Base-by-base conservation (phyloP, 2,329 filamentous ascomycete genomes). In the Fusarium chlamydosporum region DNA sequence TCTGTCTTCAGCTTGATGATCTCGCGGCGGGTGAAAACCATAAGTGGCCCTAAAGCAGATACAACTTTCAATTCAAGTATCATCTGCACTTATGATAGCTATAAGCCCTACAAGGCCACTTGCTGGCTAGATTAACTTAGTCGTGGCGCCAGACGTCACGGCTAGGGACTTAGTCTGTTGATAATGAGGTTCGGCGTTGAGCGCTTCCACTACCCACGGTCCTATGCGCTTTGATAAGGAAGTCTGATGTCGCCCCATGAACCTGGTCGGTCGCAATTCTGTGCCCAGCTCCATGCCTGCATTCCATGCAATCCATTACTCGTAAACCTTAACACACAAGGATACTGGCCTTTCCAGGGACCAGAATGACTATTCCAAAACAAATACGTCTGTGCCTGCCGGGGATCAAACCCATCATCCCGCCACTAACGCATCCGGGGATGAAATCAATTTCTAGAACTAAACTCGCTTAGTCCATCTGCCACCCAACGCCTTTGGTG, bases 351-450 rank as follows among this genome's bases (percentile, higher is more conserved):
- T 6, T 48, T 33, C 43, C 43, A 46, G 53, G 43, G 35, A 15
- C 16, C 27, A 26, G 4, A 18, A 18, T 33, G 12, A 18, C 7
- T 4, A 6, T 27, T 34, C 23, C 35, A n/a, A 35, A 13, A 27
- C 27, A 35, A 38, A n/a, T 16, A 6, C 31, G 20, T 16, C 13
- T 18, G 16, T 50, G 47, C 47, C 46, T 50, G 47, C 47, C 47
- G 33, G 15, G 1, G 5, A 6, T 26, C 13, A 4, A 10, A 10
- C 13, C 33, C 18, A 16, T n/a, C 23, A 23, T 31, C 42, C 18
- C 35, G 37, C 35, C 27, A 58, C 56, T 33, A 58, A 57, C 56
- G 52, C 38, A 34, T 46, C 26, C 52, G 56, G 54, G 11, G n/a
- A 29, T 56, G 29, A 46, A 34, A 46, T 38, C 52, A 16, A 29